Evolutionary conservation across 495 filamentous ascomycete species (phyloP).

Genomic region (Cercophora newfieldiana): DNA sequence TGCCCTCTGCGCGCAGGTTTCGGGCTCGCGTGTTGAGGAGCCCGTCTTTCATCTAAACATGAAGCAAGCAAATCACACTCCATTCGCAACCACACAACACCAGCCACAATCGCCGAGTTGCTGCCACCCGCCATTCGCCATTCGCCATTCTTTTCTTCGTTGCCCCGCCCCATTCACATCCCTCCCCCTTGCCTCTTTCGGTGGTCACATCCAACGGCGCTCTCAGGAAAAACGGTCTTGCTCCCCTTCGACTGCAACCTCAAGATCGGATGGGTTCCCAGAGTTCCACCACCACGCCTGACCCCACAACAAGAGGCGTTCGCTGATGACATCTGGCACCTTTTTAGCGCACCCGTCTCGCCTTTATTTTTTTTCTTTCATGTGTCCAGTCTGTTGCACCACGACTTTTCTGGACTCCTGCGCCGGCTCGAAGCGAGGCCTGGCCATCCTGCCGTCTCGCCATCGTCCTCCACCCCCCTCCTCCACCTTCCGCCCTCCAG

Average conservation of each 20-base stretch:
- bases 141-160: background rate
- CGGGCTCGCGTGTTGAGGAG: constrained; percentile 17
- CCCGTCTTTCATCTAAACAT: constrained; percentile 18
- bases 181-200: background rate
- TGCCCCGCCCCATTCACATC: background rate
- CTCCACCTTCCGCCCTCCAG: background rate
- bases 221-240: background rate
- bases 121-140: constrained; percentile 3
- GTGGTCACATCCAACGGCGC: background rate
- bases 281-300: background rate
- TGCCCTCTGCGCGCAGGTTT: constrained; percentile 10
- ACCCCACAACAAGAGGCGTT: background rate
- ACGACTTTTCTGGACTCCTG: background rate
- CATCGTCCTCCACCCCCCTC: background rate
- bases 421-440: background rate
- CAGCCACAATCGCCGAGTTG: constrained; percentile 8
- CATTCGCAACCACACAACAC: constrained; percentile 1
- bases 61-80: constrained; percentile 15
- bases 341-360: background rate
- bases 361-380: background rate
- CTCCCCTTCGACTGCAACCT: background rate
- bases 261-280: background rate
- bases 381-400: too few relatives aligned
- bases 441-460: background rate
- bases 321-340: background rate